Evolutionary conservation across 2,329 filamentous ascomycete species (phyloP).

Genomic region (Aureobasidium pullulans): DNA sequence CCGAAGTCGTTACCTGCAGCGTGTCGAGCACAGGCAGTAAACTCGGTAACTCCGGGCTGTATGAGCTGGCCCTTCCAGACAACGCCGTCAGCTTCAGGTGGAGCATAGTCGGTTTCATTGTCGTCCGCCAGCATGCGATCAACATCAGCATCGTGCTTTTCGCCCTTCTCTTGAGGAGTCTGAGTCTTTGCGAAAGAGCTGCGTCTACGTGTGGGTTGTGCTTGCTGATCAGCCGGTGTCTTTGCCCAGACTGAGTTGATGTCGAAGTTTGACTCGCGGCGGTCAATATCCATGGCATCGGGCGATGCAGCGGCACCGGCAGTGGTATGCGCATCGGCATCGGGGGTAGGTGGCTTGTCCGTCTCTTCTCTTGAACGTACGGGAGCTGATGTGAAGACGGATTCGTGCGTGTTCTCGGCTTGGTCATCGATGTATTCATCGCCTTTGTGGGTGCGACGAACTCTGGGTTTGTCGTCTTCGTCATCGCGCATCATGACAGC

Average conservation of each 20-base stretch:
- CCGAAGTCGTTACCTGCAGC: slow-evolving; percentile 77
- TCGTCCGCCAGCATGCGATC: slow-evolving; percentile 81
- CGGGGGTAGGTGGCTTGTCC: slow-evolving; percentile 2
- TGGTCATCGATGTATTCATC: slow-evolving; percentile 84
- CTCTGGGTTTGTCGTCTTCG: slow-evolving; percentile 60
- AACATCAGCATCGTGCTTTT: slow-evolving; percentile 77
- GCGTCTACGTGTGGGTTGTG: slow-evolving; percentile 37
- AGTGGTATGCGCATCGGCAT: neutral
- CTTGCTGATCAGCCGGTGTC: slow-evolving; percentile 37
- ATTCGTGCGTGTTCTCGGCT: slow-evolving; percentile 34
- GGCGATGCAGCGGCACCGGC: slow-evolving; percentile 21
- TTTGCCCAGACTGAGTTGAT: slow-evolving; percentile 80
- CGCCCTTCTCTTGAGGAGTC: slow-evolving; percentile 40
- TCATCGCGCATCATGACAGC: slow-evolving; percentile 70
- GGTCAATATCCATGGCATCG: slow-evolving; percentile 30
- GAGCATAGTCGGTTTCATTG: slow-evolving; percentile 73
- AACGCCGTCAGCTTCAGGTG: slow-evolving; percentile 59
- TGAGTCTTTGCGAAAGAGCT: slow-evolving; percentile 23
- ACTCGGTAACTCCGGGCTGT: slow-evolving; percentile 23
- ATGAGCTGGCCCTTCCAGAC: slow-evolving; percentile 69
- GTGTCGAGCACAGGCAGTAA: slow-evolving; percentile 65
- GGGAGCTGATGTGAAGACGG: slow-evolving; percentile 40
- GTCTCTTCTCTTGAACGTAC: slow-evolving; percentile 34
- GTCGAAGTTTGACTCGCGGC: slow-evolving; percentile 53
- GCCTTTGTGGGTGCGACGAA: slow-evolving; percentile 88